These are phyloP conservation scores for Beauveria sp. DNA, from an alignment of 2,329 filamentous ascomycete species.

Conservation along the genomic window DNA sequence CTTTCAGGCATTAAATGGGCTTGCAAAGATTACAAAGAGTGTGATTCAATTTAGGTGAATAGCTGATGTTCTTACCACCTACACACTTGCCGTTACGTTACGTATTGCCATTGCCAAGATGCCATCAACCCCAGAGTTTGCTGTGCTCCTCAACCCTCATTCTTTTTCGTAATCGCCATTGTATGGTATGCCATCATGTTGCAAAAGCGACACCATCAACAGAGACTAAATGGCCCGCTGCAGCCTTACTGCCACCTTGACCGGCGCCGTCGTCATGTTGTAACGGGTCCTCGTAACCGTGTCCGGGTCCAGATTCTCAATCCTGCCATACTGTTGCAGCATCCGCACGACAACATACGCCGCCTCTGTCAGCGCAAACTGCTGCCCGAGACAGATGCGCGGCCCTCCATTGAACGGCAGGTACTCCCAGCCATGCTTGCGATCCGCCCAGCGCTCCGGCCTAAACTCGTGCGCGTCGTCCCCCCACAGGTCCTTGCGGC, in stretches of 20 bases:
- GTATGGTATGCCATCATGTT: too few species aligned
- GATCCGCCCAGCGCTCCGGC: constrained; percentile 29
- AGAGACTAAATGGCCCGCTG: neutral
- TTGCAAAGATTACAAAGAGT: too few species aligned
- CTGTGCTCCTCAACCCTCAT: neutral
- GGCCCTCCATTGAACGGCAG: constrained; percentile 14
- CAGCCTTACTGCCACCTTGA: neutral
- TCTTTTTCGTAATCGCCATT: too few species aligned
- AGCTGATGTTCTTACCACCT: too few species aligned
- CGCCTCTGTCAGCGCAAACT: constrained; percentile 4
- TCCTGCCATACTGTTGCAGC: neutral
- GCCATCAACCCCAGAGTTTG: neutral
- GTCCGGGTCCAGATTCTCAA: neutral
- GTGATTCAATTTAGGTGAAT: too few species aligned
- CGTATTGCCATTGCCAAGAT: neutral
- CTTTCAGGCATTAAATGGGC: too few species aligned
- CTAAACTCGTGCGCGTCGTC: constrained; percentile 25
- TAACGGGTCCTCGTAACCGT: neutral
- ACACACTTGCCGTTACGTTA: too few species aligned
- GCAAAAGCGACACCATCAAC: neutral
- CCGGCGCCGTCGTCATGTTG: neutral
- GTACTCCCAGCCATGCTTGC: constrained; percentile 24
- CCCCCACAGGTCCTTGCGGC: constrained; percentile 26
- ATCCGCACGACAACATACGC: neutral
- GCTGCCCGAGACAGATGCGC: constrained; percentile 25